phyloP scores from a whole-genome alignment of 106 monocot species.

The Vanilla planifolia region DNA sequence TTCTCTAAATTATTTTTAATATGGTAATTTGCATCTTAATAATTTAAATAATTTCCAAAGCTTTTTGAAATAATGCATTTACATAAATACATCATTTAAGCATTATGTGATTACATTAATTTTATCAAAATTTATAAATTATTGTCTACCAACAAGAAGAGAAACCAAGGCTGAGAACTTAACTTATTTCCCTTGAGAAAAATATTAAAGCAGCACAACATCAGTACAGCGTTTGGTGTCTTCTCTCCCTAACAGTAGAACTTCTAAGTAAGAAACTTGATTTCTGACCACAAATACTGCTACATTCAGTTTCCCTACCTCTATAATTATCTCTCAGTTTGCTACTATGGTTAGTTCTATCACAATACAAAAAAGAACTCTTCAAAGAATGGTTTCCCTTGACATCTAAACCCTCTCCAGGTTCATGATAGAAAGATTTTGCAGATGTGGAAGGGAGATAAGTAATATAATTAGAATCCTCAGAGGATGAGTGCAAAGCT shows the following conservation, averaged over 20 bases:
- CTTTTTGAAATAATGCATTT: no score
- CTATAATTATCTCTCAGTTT: slow-evolving; percentile 21
- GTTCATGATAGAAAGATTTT: background rate
- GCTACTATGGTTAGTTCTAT: slow-evolving; percentile 28
- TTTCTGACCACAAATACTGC: background rate
- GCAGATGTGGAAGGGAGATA: slow-evolving; percentile 4
- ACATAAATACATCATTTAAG: no score
- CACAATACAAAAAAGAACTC: slow-evolving; percentile 35
- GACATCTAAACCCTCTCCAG: slow-evolving; percentile 1
- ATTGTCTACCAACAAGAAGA: slow-evolving; percentile 1
- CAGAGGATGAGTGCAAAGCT: slow-evolving; percentile 5
- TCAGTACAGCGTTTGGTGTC: slow-evolving; percentile 12
- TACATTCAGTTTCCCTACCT: slow-evolving; percentile 14
- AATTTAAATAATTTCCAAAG: no score
- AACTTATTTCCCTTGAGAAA: slow-evolving; percentile 9
- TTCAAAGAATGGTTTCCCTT: slow-evolving; percentile 17
- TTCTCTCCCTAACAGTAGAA: slow-evolving; percentile 11
- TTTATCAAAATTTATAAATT: no score
- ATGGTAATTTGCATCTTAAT: no score
- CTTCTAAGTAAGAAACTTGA: slow-evolving; percentile 9
- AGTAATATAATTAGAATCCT: slow-evolving; percentile 21
- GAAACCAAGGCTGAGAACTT: background rate
- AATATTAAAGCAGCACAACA: background rate
- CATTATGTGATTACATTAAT: no score
- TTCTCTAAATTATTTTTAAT: no score